Evolutionary conservation across 2,329 filamentous ascomycete genomes (phyloP).

Genomic region (Epichloe coenophiala): DNA sequence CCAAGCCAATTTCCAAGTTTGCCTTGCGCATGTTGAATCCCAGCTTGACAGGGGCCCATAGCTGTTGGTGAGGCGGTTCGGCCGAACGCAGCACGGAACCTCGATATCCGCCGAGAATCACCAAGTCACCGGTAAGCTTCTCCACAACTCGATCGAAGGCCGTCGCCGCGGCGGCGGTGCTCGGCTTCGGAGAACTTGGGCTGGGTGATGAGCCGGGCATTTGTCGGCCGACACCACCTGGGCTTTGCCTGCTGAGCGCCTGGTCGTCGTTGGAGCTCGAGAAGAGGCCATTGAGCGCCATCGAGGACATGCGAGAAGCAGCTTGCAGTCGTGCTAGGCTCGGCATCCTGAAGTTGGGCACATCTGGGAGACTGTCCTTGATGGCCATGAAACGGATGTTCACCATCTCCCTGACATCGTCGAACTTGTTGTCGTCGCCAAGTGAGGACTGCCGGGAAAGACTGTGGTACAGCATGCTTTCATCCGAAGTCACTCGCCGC

Average conservation of each 20-base stretch:
- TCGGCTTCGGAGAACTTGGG: neutral
- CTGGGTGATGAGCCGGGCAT: neutral
- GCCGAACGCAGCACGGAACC: constrained; percentile 81
- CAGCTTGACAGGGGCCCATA: constrained; percentile 91
- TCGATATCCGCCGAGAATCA: constrained; percentile 80
- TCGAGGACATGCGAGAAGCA: constrained; percentile 16
- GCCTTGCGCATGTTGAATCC: constrained; percentile 85
- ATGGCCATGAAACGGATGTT: constrained; percentile 86
- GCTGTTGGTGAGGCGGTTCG: constrained; percentile 66
- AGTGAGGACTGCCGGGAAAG: constrained; percentile 70
- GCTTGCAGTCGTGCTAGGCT: constrained; percentile 41
- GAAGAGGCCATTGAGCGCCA: constrained; percentile 19
- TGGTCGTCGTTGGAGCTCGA: constrained; percentile 15
- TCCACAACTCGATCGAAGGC: constrained; percentile 45
- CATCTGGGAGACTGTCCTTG: constrained; percentile 71
- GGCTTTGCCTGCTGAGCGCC: neutral
- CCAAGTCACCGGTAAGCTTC: constrained; percentile 66
- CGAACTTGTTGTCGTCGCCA: constrained; percentile 71
- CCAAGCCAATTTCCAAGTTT: constrained; percentile 74
- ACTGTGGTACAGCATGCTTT: constrained; percentile 63
- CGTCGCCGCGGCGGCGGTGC: constrained; percentile 7
- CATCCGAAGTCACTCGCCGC: constrained; percentile 38
- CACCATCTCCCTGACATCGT: constrained; percentile 68
- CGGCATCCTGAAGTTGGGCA: constrained; percentile 61
- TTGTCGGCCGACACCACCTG: neutral